A percentile compares a stretch with the other conserved stretches of the same genome.
phyloP scores from a whole-genome alignment of 768 basidiomycete species.

The Leucocoprinus birnbaumii region DNA sequence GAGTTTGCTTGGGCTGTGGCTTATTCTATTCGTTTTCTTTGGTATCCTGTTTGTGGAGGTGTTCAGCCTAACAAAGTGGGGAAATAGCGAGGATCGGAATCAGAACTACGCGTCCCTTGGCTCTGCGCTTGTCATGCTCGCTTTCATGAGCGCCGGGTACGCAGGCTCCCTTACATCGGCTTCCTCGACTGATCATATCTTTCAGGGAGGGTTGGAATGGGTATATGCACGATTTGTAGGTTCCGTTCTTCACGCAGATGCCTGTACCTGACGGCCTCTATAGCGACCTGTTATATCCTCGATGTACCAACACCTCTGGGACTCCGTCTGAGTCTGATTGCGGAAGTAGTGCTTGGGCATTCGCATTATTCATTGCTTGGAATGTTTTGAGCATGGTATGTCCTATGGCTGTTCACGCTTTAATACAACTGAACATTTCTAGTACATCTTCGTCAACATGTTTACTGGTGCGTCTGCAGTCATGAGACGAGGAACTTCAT shows the following conservation, averaged over 20 bases:
- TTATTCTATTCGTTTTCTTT: slow-evolving; percentile 88
- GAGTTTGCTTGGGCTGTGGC: slow-evolving; percentile 84
- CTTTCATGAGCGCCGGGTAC: slow-evolving; percentile 92
- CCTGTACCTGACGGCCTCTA: slow-evolving; percentile 8
- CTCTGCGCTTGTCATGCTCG: slow-evolving; percentile 82
- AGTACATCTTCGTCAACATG: slow-evolving; percentile 97
- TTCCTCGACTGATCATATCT: slow-evolving; percentile 13
- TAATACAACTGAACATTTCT: slow-evolving; percentile 10
- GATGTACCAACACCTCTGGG: slow-evolving; percentile 60
- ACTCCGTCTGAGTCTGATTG: slow-evolving; percentile 74
- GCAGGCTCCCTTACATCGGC: slow-evolving; percentile 20
- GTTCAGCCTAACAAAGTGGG: slow-evolving; percentile 89
- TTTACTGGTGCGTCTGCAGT: slow-evolving; percentile 68
- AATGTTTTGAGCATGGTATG: slow-evolving; percentile 91
- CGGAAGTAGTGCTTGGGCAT: slow-evolving; percentile 82
- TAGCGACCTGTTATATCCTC: slow-evolving; percentile 75
- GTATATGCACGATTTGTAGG: slow-evolving; percentile 96
- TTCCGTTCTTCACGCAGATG: slow-evolving; percentile 6
- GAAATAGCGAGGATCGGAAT: slow-evolving; percentile 59
- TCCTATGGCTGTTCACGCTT: slow-evolving; percentile 1
- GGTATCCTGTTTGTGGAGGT: slow-evolving; percentile 87
- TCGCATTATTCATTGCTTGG: slow-evolving; percentile 89
- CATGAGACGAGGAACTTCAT: neutral
- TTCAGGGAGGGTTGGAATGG: slow-evolving; percentile 92
- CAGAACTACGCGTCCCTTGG: slow-evolving; percentile 81